A percentile compares a stretch with the other conserved stretches of the same genome.
Conservation (phyloP, 495 filamentous ascomycete genomes). For the Neurospora sp. region DNA sequence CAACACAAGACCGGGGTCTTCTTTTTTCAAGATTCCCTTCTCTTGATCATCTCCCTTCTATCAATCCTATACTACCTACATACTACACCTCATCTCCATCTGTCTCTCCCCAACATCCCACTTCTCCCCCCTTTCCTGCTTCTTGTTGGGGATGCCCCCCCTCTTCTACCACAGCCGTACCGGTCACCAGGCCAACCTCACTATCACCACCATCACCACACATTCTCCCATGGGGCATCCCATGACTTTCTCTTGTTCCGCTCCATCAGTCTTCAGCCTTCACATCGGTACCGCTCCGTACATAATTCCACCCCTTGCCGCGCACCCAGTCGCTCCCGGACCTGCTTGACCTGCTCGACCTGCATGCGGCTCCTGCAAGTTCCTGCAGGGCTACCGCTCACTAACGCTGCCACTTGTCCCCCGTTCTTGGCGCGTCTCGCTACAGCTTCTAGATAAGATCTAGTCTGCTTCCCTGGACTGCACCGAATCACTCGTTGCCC, state of each 20-base stretch:
- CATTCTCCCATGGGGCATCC: neutral
- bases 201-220: neutral
- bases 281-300: neutral
- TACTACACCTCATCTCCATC: neutral
- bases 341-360: slow-evolving; percentile 4
- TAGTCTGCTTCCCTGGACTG: neutral
- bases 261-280: neutral
- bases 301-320: slow-evolving; percentile 1
- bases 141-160: neutral
- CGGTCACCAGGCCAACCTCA: neutral
- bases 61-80: neutral
- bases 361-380: slow-evolving; percentile 27
- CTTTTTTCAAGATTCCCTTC: neutral
- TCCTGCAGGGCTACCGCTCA: slow-evolving; percentile 16
- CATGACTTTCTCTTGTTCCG: neutral
- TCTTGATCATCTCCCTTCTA: neutral
- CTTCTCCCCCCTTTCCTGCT: neutral
- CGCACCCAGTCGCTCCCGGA: neutral
- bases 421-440: slow-evolving; percentile 7
- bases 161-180: neutral
- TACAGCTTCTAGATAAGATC: neutral
- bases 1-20: neutral
- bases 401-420: slow-evolving; percentile 6
- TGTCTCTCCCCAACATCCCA: neutral
- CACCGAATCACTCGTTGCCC: neutral